phyloP scores from a whole-genome alignment of 2,329 filamentous ascomycete genomes.

The Phaeophleospora eucalypticola region DNA sequence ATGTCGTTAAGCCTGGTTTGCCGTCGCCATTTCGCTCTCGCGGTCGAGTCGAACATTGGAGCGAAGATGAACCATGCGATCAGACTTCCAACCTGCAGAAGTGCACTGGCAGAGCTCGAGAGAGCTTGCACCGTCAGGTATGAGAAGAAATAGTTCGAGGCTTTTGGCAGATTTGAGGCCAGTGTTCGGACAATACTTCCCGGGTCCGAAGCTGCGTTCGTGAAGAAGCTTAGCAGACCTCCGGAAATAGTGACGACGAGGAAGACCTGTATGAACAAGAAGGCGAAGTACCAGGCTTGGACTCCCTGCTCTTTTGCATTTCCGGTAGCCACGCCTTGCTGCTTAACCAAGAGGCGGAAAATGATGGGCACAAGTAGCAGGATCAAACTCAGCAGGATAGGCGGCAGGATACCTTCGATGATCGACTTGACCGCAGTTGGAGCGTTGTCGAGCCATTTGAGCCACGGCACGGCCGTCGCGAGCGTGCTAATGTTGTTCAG shows the following conservation, averaged over 20 bases:
- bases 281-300: constrained; percentile 87
- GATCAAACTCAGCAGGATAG: constrained; percentile 69
- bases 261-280: constrained; percentile 92
- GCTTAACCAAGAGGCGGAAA: constrained; percentile 65
- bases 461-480: constrained; percentile 62
- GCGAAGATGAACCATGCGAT: constrained; percentile 77
- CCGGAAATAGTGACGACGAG: constrained; percentile 83
- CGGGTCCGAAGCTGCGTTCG: constrained; percentile 62
- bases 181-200: constrained; percentile 65
- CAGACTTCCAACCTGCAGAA: constrained; percentile 78
- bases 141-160: constrained; percentile 96
- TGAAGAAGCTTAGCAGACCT: constrained; percentile 63
- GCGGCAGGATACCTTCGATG: constrained; percentile 82
- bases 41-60: constrained; percentile 77
- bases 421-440: constrained; percentile 60
- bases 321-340: constrained; percentile 79
- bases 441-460: constrained; percentile 63
- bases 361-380: constrained; percentile 78
- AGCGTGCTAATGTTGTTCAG: constrained; percentile 73
- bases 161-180: constrained; percentile 74
- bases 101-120: constrained; percentile 81
- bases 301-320: constrained; percentile 76
- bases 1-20: constrained; percentile 75
- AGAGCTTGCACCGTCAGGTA: constrained; percentile 96
- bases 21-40: constrained; percentile 75